phyloP scores from a whole-genome alignment of 202 grass and related monocot genomes.

The Zizania palustris region DNA sequence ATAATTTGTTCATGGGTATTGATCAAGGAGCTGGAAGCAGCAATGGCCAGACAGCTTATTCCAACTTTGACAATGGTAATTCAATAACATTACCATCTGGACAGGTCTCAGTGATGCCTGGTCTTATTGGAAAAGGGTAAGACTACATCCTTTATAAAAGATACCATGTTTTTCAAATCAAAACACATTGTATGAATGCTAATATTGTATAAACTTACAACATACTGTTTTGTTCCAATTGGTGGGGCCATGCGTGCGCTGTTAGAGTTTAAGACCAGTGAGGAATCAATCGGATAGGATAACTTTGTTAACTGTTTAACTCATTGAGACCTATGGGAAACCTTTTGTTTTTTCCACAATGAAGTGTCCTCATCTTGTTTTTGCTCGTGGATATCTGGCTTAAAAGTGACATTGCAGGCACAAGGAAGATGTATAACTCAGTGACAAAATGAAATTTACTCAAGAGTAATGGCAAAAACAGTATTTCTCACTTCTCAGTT shows the following conservation, averaged over 20 bases:
- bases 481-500: background rate
- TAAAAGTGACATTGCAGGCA: background rate
- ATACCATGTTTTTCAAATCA: conserved; percentile 9
- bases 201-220: background rate
- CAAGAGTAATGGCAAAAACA: background rate
- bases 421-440: background rate
- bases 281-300: background rate
- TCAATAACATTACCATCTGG: conserved; percentile 46
- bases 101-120: conserved; percentile 54
- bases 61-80: conserved; percentile 60
- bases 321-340: background rate
- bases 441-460: background rate
- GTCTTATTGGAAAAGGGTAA: conserved; percentile 86
- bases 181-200: conserved; percentile 11
- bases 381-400: background rate
- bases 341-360: background rate
- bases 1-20: conserved; percentile 53
- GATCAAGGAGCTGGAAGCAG: conserved; percentile 56
- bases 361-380: background rate
- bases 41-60: conserved; percentile 52
- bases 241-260: no score
- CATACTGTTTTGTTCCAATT: conserved; percentile 11
- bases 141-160: conserved; percentile 28
- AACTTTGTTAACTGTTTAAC: conserved; percentile 18
- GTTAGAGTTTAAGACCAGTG: background rate